Conservation (phyloP, 768 basidiomycete species). For the Piloderma croceum region DNA sequence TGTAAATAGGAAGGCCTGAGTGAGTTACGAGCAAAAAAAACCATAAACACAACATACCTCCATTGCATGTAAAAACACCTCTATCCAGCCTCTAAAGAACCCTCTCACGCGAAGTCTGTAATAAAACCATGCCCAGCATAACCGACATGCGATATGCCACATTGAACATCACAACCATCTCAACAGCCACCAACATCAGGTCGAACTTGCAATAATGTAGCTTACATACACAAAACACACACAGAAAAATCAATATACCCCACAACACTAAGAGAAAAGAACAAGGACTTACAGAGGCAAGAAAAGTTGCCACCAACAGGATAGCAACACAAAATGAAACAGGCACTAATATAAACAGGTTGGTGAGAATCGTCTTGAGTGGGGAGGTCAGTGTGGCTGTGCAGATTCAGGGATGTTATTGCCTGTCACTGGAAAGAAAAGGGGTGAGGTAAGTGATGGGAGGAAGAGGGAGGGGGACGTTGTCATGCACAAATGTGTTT, state of each 20-base stretch:
- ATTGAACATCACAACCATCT: constrained; percentile 73
- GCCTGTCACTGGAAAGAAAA: constrained; percentile 42
- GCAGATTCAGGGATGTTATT: constrained; percentile 50
- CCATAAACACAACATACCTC: constrained; percentile 58
- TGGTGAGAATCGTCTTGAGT: constrained; percentile 45
- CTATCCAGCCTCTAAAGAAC: constrained; percentile 64
- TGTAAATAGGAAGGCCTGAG: neutral
- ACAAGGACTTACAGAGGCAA: constrained; percentile 56
- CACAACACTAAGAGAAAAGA: neutral
- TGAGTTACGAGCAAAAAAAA: constrained; percentile 6
- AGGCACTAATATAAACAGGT: constrained; percentile 71
- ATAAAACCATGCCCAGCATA: constrained; percentile 76
- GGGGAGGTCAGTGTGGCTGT: constrained; percentile 32
- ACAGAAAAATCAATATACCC: neutral
- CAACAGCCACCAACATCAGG: constrained; percentile 72
- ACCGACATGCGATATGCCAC: constrained; percentile 82
- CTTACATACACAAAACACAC: constrained; percentile 16
- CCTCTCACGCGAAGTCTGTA: constrained; percentile 84
- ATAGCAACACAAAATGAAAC: constrained; percentile 52
- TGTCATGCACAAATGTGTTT: no score
- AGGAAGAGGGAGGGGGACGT: neutral
- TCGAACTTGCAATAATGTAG: constrained; percentile 69
- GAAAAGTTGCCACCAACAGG: constrained; percentile 44
- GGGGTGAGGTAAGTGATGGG: neutral
- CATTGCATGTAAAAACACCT: constrained; percentile 72